Evolutionary conservation across 345 rosid species (phyloP), one percentile per base, ranked within the genome.

Genomic region (Salix exigua): DNA sequence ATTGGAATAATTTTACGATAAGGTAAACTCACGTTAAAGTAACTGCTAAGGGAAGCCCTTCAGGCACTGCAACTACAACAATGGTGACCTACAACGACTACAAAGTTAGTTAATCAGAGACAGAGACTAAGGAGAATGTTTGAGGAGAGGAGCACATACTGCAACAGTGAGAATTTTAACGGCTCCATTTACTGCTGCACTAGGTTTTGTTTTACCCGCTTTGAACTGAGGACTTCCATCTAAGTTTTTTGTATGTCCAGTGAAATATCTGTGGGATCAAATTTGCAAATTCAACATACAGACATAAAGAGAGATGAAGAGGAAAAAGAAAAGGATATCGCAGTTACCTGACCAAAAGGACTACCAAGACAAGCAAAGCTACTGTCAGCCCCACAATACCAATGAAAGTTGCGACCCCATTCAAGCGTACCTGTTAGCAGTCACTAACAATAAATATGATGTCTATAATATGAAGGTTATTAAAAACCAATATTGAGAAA

Each of bases 11-110:
- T 31, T 70, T 23, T 46, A 50, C 53, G 23, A 9, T 17, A 0
- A 3, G 7, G 51, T 68, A 72, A 70, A 82, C 98, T 91, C 87
- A 96, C 99, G 99, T 96, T 82, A 96, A 87, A n/a, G 99, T 96
- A 75, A 96, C 99, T 74, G 99, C 99, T 82, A 96, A 77, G 46
- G 99, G 99, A 80, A 96, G 97, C 81, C 99, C 99, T 77, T 96
- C 99, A 33, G 99, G 99, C 79, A 96, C 99, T 1, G 99, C 99
- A 83, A 96, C 99, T 58, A 96, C 99, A 55, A 96, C 98, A 81
- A 96, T 96, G 25, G 98, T 94, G 51, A 96, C 99, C 99, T 96
- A 51, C 51, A 84, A 10, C 7, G 79, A 25, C 74, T 37, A 28
- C 68, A 64, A 44, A 3, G 65, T 68, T 33, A 69, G 73, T 40